Evolutionary conservation across 176 grass and related monocot genomes (phyloP), one percentile per base, ranked within the genome.

Genomic region (Secale cereale): DNA sequence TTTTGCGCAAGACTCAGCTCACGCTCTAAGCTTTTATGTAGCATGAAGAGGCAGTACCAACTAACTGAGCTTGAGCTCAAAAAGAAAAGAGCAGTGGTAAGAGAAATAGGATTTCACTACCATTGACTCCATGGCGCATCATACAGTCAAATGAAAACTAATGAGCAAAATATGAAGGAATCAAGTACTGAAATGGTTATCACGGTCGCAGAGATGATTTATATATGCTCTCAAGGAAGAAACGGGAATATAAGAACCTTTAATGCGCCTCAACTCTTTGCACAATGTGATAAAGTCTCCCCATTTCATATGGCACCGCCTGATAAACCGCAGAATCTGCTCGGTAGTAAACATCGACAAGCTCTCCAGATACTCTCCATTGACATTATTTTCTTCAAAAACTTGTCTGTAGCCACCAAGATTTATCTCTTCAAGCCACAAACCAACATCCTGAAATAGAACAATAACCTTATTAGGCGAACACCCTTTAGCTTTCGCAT

Each of bases 371-470:
- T 96, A 96, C 70, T 99, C 97, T 25, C 97, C 97, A 86, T 99
- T 99, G 40, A 96, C 93, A 79, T 76, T 88, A 81, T 96, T 94
- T 87, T 99, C 94, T 89, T 99, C 94, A 82, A 96, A 96, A 25
- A 94, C 97, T 83, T 94, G 90, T 30, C 88, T 91, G 82, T 99
- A 99, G 81, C 93, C 74, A 62, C 91, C 94, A 75, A 99, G 91
- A 81, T 96, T 99, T 92, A 99, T 99, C 85, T 96, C 97, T 95
- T 99, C 97, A 69, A 99, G 82, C 97, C 97, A 96, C 36, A 99
- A 78, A 36, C 94, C 97, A 67, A 99, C 97, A 91, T 99, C 97
- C 97, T 99, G 85, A 91, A 90, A 91, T 62, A 85, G 59, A 80
- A 87, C 11, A 88, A 46, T 39, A 48, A 70, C 5, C n/a, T 40